These are phyloP conservation scores for Adansonia digitata DNA, from an alignment of 345 rosid genomes.

Conservation along the genomic window DNA sequence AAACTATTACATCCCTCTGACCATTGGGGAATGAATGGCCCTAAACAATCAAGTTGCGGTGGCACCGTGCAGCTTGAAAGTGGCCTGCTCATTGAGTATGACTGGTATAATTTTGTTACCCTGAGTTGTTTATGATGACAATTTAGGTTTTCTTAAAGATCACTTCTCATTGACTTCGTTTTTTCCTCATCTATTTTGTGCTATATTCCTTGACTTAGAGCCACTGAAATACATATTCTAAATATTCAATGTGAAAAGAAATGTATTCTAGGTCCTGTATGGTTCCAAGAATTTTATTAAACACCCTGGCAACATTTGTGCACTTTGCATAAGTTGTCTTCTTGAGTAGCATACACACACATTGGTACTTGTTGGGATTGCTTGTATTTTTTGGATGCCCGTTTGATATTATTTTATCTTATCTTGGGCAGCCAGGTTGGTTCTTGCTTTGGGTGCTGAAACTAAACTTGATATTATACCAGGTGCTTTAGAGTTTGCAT, in stretches of 20 bases:
- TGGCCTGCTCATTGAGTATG: slow-evolving; percentile 74
- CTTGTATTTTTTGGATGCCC: slow-evolving; percentile 3
- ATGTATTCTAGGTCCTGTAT: neutral
- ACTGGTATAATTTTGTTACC: slow-evolving; percentile 59
- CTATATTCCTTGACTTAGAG: neutral
- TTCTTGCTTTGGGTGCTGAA: slow-evolving; percentile 98
- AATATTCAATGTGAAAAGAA: neutral
- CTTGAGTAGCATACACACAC: slow-evolving; percentile 7
- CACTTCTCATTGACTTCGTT: neutral
- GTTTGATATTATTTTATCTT: slow-evolving; percentile 25
- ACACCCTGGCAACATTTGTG: neutral
- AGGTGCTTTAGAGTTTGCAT: slow-evolving; percentile 84
- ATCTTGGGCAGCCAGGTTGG: slow-evolving; percentile 94
- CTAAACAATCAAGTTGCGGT: slow-evolving; percentile 40
- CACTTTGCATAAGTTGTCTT: neutral
- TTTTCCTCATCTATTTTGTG: neutral
- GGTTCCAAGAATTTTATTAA: neutral
- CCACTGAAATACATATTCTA: neutral
- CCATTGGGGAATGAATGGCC: slow-evolving; percentile 49
- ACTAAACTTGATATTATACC: slow-evolving; percentile 75
- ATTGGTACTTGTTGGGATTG: neutral
- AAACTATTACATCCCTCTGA: slow-evolving; percentile 63
- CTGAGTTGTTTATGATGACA: neutral
- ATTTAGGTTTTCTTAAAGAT: neutral
- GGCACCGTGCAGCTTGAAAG: slow-evolving; percentile 90